phyloP scores from a whole-genome alignment of 805 yeast genomes.

The Spathaspora gorwiae region DNA sequence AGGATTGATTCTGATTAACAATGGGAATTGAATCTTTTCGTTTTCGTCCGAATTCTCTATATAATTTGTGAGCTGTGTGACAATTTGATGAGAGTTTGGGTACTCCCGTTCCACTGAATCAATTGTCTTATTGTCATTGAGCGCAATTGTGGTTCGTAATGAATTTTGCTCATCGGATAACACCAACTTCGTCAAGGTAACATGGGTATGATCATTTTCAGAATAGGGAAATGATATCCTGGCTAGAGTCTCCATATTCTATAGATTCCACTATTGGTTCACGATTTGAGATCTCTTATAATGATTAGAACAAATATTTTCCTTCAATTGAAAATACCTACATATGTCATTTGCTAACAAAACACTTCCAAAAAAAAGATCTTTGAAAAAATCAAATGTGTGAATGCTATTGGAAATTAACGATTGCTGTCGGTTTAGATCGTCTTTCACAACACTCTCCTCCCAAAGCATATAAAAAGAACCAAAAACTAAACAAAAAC shows the following conservation, averaged over 20 bases:
- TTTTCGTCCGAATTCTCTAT: slow-evolving; percentile 17
- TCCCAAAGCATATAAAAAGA: background rate
- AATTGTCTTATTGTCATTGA: slow-evolving; percentile 18
- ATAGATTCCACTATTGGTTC: background rate
- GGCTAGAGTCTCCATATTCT: slow-evolving; percentile 1
- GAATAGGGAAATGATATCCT: slow-evolving; percentile 6
- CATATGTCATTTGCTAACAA: too few relatives aligned
- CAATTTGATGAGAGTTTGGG: slow-evolving; percentile 11
- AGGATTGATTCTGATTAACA: slow-evolving; percentile 25
- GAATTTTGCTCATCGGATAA: slow-evolving; percentile 25
- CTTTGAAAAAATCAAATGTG: too few relatives aligned
- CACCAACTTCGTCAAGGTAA: slow-evolving; percentile 4
- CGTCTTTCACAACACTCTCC: background rate
- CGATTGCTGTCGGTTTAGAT: background rate
- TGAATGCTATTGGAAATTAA: too few relatives aligned
- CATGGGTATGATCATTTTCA: background rate
- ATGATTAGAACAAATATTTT: background rate
- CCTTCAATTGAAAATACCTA: background rate
- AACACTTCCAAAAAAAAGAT: too few relatives aligned
- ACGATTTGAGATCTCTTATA: background rate
- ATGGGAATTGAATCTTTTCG: slow-evolving; percentile 17
- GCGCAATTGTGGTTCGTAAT: slow-evolving; percentile 14
- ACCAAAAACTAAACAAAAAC: too few relatives aligned
- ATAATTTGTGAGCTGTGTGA: slow-evolving; percentile 18
- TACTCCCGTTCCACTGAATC: slow-evolving; percentile 13